Percentiles rank a stretch among this genome's conserved stretches.
Evolutionary conservation across 2,329 filamentous ascomycete species (phyloP).

Genomic region (Colletotrichum sp.): DNA sequence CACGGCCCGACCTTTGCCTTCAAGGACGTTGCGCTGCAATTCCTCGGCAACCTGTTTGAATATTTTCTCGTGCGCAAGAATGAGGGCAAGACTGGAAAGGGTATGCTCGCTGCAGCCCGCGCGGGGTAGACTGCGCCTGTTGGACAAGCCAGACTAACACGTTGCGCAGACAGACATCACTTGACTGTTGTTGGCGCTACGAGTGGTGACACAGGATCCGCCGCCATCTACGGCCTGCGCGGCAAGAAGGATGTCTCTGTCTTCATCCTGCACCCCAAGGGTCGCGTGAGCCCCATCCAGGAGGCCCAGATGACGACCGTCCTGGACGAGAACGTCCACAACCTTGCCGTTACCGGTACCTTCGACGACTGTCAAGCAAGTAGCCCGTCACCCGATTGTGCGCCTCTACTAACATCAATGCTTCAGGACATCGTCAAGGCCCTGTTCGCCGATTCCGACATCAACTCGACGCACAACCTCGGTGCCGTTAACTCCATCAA

Average conservation of each 20-base stretch:
- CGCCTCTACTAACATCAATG: not conserved
- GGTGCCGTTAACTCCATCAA: slow-evolving; percentile 98
- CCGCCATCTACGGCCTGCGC: slow-evolving; percentile 91
- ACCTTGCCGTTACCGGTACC: slow-evolving; percentile 84
- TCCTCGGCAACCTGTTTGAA: slow-evolving; percentile 94
- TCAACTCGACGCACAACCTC: slow-evolving; percentile 82
- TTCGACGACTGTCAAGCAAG: slow-evolving; percentile 92
- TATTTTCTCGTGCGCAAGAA: slow-evolving; percentile 82
- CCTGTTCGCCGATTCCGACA: slow-evolving; percentile 83
- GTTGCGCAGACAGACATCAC: slow-evolving; percentile 68
- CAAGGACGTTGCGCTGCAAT: slow-evolving; percentile 90
- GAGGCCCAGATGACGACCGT: slow-evolving; percentile 98
- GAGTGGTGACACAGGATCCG: slow-evolving; percentile 88
- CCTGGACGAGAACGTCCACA: slow-evolving; percentile 89
- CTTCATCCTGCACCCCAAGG: slow-evolving; percentile 92
- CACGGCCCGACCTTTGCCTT: slow-evolving; percentile 96
- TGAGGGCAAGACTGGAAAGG: slow-evolving; percentile 64
- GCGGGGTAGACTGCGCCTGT: not conserved
- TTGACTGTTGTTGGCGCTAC: slow-evolving; percentile 87
- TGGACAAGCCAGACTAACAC: slow-evolving; percentile 22
- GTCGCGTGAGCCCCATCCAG: slow-evolving; percentile 88
- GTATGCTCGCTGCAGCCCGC: slow-evolving; percentile 31
- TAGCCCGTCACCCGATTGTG: not conserved
- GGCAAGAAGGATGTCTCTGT: slow-evolving; percentile 98
- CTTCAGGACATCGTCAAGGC: slow-evolving; percentile 86